Percentiles rank a stretch among this genome's conserved stretches.
These are phyloP conservation scores for Trichophyton mentagrophytes DNA, from an alignment of 2,329 filamentous ascomycete species.

Conservation along the genomic window DNA sequence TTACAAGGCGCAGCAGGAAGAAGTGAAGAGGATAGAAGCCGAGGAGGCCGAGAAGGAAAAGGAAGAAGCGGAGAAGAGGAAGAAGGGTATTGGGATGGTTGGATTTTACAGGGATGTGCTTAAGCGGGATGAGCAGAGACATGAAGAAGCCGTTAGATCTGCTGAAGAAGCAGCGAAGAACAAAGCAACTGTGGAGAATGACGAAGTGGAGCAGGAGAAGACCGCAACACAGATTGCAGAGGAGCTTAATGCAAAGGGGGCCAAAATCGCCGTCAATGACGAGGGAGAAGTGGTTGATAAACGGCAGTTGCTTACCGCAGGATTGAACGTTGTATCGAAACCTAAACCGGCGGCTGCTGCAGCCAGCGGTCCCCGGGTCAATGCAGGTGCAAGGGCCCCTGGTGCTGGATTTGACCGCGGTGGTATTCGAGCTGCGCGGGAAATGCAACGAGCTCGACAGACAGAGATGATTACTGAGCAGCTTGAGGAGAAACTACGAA, in stretches of 20 bases:
- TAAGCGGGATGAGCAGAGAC: slow-evolving; percentile 44
- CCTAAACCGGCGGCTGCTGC: slow-evolving; percentile 28
- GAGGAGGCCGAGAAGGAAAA: slow-evolving; percentile 44
- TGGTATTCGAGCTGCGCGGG: slow-evolving; percentile 27
- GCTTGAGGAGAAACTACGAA: slow-evolving; percentile 43
- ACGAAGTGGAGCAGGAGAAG: slow-evolving; percentile 26
- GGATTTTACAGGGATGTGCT: slow-evolving; percentile 50
- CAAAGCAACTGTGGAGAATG: slow-evolving; percentile 22
- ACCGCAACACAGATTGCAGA: slow-evolving; percentile 43
- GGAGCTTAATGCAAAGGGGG: slow-evolving; percentile 40
- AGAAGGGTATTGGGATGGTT: slow-evolving; percentile 43
- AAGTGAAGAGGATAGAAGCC: slow-evolving; percentile 43
- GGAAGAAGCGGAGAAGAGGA: slow-evolving; percentile 39
- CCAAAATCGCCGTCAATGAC: slow-evolving; percentile 47
- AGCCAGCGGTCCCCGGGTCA: background rate
- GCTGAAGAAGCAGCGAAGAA: slow-evolving; percentile 33
- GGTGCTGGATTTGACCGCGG: slow-evolving; percentile 15
- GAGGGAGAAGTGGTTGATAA: slow-evolving; percentile 54
- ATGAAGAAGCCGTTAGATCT: slow-evolving; percentile 45
- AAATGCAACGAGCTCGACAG: slow-evolving; percentile 41
- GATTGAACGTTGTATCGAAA: slow-evolving; percentile 48
- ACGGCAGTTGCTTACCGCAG: slow-evolving; percentile 48
- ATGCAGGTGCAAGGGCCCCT: slow-evolving; percentile 12
- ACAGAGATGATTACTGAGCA: slow-evolving; percentile 49
- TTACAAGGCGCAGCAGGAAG: slow-evolving; percentile 53